phyloP scores from a whole-genome alignment of 805 yeast species.

The Saturnispora besseyi region DNA sequence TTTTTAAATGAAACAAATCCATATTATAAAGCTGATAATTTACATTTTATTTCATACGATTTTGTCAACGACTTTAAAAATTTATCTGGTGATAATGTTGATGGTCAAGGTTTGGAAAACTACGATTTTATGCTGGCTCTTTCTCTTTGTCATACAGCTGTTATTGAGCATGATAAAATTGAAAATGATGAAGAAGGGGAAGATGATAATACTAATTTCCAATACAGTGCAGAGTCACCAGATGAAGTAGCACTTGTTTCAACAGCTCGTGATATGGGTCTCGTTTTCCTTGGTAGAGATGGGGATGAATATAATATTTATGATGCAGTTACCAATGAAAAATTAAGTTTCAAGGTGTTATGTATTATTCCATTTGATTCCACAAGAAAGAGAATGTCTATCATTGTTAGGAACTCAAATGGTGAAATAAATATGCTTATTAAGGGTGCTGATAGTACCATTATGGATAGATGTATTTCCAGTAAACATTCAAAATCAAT shows the following conservation, averaged over 20 bases:
- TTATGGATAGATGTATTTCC: slow-evolving; percentile 36
- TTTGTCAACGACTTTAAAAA: slow-evolving; percentile 42
- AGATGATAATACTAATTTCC: slow-evolving; percentile 31
- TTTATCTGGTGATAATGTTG: slow-evolving; percentile 19
- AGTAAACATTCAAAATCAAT: slow-evolving; percentile 31
- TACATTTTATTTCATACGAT: slow-evolving; percentile 57
- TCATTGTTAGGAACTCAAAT: slow-evolving; percentile 41
- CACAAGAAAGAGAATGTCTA: slow-evolving; percentile 72
- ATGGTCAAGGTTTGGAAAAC: slow-evolving; percentile 38
- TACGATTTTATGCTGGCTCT: slow-evolving; percentile 54
- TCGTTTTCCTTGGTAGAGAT: slow-evolving; percentile 46
- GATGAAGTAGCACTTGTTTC: slow-evolving; percentile 78
- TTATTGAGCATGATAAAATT: slow-evolving; percentile 20
- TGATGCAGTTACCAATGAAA: slow-evolving; percentile 34
- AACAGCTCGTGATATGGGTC: slow-evolving; percentile 66
- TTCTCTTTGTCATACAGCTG: slow-evolving; percentile 69
- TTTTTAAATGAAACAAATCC: slow-evolving; percentile 30
- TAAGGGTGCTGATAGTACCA: slow-evolving; percentile 75
- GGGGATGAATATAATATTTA: slow-evolving; percentile 38
- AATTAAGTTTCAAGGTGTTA: slow-evolving; percentile 39
- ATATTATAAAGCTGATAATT: slow-evolving; percentile 36
- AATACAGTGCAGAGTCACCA: slow-evolving; percentile 71
- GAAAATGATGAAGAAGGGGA: slow-evolving; percentile 23
- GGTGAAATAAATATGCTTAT: slow-evolving; percentile 38
- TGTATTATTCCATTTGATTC: slow-evolving; percentile 59